Conservation (phyloP, 148 eudicot genomes). For the Amaranthus cruentus region DNA sequence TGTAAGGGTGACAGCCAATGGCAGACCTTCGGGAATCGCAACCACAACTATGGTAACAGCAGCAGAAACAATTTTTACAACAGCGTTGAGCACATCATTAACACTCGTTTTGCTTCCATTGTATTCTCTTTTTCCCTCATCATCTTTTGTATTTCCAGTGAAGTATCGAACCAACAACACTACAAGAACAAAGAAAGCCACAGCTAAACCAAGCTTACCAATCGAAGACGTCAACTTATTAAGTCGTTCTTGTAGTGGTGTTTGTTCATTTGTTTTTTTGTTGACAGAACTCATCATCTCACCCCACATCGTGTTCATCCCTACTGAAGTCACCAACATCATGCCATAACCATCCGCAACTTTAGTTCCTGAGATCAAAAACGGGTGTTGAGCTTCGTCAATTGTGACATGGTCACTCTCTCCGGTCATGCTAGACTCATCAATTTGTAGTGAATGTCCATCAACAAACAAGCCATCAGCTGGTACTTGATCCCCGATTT, state of each 20-base stretch:
- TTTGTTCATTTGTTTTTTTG: constrained; percentile 21
- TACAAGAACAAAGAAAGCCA: constrained; percentile 29
- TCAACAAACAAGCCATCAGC: constrained; percentile 34
- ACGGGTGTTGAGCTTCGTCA: constrained; percentile 21
- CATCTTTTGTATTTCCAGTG: constrained; percentile 30
- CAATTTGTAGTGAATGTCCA: constrained; percentile 25
- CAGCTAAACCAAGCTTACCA: constrained; percentile 28
- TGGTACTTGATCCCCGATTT: constrained; percentile 33
- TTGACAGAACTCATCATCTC: constrained; percentile 34
- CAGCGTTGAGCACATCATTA: constrained; percentile 20
- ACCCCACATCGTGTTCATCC: constrained; percentile 38
- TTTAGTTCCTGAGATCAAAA: constrained; percentile 28
- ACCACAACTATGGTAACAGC: constrained; percentile 35
- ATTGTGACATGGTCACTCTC: constrained; percentile 30
- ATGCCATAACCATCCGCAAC: constrained; percentile 31
- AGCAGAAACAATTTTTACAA: constrained; percentile 30
- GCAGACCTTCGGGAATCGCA: constrained; percentile 34
- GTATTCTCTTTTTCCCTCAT: constrained; percentile 23
- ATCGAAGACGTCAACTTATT: constrained; percentile 34
- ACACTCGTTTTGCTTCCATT: constrained; percentile 20
- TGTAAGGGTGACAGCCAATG: constrained; percentile 33
- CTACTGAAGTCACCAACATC: constrained; percentile 32
- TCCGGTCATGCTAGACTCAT: constrained; percentile 37
- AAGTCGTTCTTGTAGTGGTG: constrained; percentile 29
- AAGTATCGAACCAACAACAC: constrained; percentile 32